A percentile compares a stretch with the other conserved stretches of the same genome.
Evolutionary conservation across 177 flowering plant genomes (phyloP).

Genomic region (Vitis hybrid): DNA sequence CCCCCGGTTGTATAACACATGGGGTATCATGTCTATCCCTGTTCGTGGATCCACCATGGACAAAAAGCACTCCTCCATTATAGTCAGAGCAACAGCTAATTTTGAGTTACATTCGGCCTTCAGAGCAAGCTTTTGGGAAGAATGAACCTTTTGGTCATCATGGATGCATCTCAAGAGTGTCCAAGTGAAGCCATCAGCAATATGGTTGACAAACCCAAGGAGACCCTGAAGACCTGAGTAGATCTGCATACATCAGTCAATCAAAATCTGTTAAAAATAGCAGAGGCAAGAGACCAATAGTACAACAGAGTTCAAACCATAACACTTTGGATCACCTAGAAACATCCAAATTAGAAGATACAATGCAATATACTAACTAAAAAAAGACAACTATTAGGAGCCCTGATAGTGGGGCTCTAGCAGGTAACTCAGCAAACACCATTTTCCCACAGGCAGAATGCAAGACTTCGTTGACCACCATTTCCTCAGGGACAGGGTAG

Average conservation of each 20-base stretch:
- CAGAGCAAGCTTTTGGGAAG: slow-evolving; percentile 64
- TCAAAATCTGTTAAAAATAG: slow-evolving; percentile 2
- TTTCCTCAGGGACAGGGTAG: not conserved
- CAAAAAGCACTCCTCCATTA: slow-evolving; percentile 96
- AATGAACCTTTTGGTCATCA: slow-evolving; percentile 75
- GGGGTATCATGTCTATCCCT: slow-evolving; percentile 94
- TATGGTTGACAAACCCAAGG: slow-evolving; percentile 57
- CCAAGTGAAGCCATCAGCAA: slow-evolving; percentile 75
- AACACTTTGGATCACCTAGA: not conserved
- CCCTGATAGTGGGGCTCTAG: not conserved
- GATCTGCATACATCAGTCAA: slow-evolving; percentile 53
- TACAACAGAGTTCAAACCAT: not conserved
- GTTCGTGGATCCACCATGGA: slow-evolving; percentile 95
- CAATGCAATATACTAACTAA: not conserved
- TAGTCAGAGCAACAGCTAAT: slow-evolving; percentile 84
- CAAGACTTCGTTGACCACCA: not conserved
- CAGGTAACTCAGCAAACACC: not conserved
- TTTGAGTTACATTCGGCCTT: slow-evolving; percentile 97
- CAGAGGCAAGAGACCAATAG: not conserved
- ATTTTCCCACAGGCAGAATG: too few species aligned
- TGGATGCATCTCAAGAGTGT: slow-evolving; percentile 76
- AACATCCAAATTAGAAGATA: not conserved
- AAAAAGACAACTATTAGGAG: not conserved
- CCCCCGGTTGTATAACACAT: slow-evolving; percentile 88
- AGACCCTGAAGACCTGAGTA: slow-evolving; percentile 70